Evolutionary conservation across 768 basidiomycete species (phyloP).

Genomic region (Termitomyces sp.): DNA sequence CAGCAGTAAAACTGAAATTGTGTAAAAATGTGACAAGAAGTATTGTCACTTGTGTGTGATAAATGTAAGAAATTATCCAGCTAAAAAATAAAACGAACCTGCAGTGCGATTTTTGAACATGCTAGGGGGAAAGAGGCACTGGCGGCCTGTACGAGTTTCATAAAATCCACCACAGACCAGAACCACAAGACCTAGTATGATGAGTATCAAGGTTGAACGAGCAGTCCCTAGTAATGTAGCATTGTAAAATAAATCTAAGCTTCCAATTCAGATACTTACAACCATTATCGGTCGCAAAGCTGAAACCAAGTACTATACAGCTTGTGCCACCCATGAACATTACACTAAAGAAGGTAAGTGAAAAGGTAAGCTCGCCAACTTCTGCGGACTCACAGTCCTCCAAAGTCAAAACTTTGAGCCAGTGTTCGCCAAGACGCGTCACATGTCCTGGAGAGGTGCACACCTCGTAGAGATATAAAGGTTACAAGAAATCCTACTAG

Average conservation of each 20-base stretch:
- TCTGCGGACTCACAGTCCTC: constrained; percentile 57
- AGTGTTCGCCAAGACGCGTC: constrained; percentile 55
- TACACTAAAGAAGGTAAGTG: constrained; percentile 34
- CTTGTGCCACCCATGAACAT: constrained; percentile 74
- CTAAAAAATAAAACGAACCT: constrained; percentile 32
- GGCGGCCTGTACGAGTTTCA: constrained; percentile 60
- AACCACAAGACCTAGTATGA: constrained; percentile 47
- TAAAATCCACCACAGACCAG: constrained; percentile 59
- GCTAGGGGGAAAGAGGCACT: constrained; percentile 65
- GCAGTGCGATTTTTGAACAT: constrained; percentile 56
- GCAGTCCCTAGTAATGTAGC: constrained; percentile 47
- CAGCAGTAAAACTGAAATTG: constrained; percentile 77
- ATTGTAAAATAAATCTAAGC: constrained; percentile 4
- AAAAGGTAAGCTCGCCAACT: constrained; percentile 1
- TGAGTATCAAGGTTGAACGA: constrained; percentile 53
- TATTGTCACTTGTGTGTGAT: constrained; percentile 43
- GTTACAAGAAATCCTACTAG: constrained; percentile 53
- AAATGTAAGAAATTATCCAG: constrained; percentile 10
- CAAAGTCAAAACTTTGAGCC: constrained; percentile 60
- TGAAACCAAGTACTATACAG: constrained; percentile 73
- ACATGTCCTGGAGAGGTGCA: constrained; percentile 38
- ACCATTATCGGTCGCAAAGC: constrained; percentile 60
- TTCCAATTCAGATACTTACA: constrained; percentile 41
- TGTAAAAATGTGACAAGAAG: constrained; percentile 73
- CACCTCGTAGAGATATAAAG: constrained; percentile 50